Evolutionary conservation across 2,329 filamentous ascomycete species (phyloP).

Genomic region (Fusarium decemcellulare): DNA sequence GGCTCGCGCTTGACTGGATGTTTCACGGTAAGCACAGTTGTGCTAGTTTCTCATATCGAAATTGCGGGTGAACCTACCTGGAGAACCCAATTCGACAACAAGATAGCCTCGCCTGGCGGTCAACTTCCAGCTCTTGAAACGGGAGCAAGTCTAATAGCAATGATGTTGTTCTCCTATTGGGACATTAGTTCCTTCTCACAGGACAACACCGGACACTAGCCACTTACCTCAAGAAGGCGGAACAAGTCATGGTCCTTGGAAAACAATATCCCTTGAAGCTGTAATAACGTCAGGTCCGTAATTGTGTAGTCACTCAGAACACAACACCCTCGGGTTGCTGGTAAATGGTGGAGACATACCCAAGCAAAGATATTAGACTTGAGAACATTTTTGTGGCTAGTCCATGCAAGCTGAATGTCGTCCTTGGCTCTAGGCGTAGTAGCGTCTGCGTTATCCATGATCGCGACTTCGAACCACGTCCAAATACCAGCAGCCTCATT

Average conservation of each 20-base stretch:
- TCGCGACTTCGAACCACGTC: neutral
- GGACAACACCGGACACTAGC: neutral
- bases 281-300: neutral
- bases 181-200: neutral
- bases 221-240: neutral
- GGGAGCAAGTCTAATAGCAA: neutral
- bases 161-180: neutral
- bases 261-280: neutral
- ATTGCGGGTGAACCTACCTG: neutral
- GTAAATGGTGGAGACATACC: neutral
- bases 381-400: neutral
- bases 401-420: neutral
- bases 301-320: too few species aligned
- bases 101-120: neutral
- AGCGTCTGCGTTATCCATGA: neutral
- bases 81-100: neutral
- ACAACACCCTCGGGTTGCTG: neutral
- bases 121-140: neutral
- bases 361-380: neutral
- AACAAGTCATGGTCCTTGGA: constrained; percentile 1
- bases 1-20: neutral
- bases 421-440: neutral
- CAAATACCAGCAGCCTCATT: neutral
- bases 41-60: neutral
- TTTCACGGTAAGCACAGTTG: neutral